Conservation (phyloP, 75 land plant genomes). For the Gnetum montanum region DNA sequence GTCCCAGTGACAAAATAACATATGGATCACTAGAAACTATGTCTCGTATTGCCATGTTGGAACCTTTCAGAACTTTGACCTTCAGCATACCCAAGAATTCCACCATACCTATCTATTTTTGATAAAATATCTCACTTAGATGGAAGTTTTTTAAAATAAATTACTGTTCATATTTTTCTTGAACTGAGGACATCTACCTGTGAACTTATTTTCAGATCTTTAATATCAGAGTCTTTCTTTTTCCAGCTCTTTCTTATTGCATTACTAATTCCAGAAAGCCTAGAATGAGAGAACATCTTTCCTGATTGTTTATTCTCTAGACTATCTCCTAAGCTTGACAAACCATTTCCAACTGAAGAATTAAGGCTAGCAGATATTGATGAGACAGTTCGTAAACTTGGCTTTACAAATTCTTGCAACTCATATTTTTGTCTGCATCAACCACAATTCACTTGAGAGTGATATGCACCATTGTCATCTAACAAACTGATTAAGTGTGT, state of each 20-base stretch:
- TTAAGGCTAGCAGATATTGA: slow-evolving; percentile 5
- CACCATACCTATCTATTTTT: slow-evolving; percentile 76
- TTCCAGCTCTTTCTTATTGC: slow-evolving; percentile 57
- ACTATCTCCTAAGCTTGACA: slow-evolving; percentile 3
- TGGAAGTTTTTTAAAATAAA: background rate
- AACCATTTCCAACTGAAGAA: slow-evolving; percentile 11
- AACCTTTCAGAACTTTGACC: slow-evolving; percentile 78
- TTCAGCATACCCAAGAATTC: slow-evolving; percentile 87
- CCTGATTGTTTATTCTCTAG: slow-evolving; percentile 22
- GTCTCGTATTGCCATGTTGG: slow-evolving; percentile 80
- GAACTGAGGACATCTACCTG: slow-evolving; percentile 21
- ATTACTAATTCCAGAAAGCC: slow-evolving; percentile 22
- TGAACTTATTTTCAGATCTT: slow-evolving; percentile 23
- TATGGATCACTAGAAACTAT: slow-evolving; percentile 84
- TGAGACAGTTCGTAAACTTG: slow-evolving; percentile 22
- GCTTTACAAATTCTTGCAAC: slow-evolving; percentile 57
- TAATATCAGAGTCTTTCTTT: slow-evolving; percentile 35
- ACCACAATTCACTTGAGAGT: too few relatives aligned
- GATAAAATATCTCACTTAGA: background rate
- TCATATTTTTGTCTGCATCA: slow-evolving; percentile 94
- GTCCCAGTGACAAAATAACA: slow-evolving; percentile 61
- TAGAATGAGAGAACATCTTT: slow-evolving; percentile 20
- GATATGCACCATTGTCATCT: background rate
- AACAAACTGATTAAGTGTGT: background rate
- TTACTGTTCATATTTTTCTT: too few relatives aligned